These are phyloP conservation scores for Ceratocystis destructans DNA, from an alignment of 2,329 filamentous ascomycete genomes.

Conservation along the genomic window DNA sequence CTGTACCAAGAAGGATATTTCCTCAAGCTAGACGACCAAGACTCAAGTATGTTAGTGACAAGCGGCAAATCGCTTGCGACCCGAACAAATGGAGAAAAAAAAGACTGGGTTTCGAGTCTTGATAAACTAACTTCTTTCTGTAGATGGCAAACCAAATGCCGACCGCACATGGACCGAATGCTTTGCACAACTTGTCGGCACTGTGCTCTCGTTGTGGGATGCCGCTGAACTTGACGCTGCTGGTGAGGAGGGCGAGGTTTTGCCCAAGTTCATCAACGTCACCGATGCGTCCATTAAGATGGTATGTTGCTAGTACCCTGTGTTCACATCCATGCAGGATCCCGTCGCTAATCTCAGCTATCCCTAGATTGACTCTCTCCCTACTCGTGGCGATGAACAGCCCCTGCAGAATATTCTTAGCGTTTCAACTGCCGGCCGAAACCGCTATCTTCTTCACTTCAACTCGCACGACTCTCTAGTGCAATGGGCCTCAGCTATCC, in stretches of 20 bases:
- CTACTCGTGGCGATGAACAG: constrained; percentile 64
- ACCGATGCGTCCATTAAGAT: constrained; percentile 97
- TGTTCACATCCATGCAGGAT: background rate
- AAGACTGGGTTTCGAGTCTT: too few species aligned
- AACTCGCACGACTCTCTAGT: constrained; percentile 85
- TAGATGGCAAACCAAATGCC: constrained; percentile 72
- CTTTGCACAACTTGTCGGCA: constrained; percentile 92
- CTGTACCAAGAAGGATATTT: constrained; percentile 98
- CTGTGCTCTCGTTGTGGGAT: constrained; percentile 90
- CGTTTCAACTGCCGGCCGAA: constrained; percentile 87
- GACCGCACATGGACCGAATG: constrained; percentile 92
- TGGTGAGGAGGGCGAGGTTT: constrained; percentile 68
- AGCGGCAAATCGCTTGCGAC: too few species aligned
- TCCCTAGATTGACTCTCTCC: constrained; percentile 67
- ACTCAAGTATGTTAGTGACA: constrained; percentile 53
- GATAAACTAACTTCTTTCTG: constrained; percentile 21
- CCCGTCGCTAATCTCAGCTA: background rate
- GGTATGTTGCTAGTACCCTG: constrained; percentile 41
- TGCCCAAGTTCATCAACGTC: constrained; percentile 89
- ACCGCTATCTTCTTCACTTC: constrained; percentile 91
- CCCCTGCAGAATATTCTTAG: constrained; percentile 89
- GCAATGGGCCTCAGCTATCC: constrained; percentile 91
- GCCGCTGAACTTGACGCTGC: constrained; percentile 80
- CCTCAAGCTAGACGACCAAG: constrained; percentile 87
- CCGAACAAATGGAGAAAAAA: too few species aligned